Conservation (phyloP, 257 asterid genomes). For the Scutellaria baicalensis region DNA sequence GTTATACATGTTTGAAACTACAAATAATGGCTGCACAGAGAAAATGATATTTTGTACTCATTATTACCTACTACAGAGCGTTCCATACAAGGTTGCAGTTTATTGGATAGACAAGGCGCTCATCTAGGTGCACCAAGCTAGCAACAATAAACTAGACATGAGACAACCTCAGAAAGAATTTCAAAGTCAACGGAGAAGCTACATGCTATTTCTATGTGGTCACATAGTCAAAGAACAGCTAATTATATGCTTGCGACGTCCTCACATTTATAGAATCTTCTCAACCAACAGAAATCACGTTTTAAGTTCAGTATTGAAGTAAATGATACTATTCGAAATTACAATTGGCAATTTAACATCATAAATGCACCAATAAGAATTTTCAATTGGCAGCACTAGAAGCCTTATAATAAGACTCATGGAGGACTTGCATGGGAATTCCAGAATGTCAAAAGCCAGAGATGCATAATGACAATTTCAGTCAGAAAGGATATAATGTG, state of each 20-base stretch:
- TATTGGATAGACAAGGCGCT: conserved; percentile 26
- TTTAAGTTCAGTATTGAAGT: background rate
- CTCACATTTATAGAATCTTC: background rate
- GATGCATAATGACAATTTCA: background rate
- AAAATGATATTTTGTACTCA: conserved; percentile 6
- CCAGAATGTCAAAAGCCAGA: background rate
- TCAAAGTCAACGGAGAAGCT: conserved; percentile 3
- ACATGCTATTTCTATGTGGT: background rate
- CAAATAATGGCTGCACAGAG: background rate
- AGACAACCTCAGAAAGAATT: conserved; percentile 11
- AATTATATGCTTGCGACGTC: background rate
- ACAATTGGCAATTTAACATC: background rate
- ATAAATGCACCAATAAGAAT: background rate
- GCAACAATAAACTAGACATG: conserved; percentile 32
- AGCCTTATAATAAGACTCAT: background rate
- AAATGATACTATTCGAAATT: background rate
- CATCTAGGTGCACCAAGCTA: conserved; percentile 36
- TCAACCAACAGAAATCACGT: background rate
- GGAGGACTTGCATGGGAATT: background rate
- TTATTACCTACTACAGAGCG: conserved; percentile 24
- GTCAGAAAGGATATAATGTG: no score
- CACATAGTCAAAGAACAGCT: background rate
- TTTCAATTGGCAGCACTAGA: background rate
- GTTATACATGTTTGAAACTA: background rate
- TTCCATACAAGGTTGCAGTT: conserved; percentile 20